Percentiles rank a stretch among this genome's conserved stretches.
phyloP scores from a whole-genome alignment of 257 asterid genomes.

The Primulina tabacum region DNA sequence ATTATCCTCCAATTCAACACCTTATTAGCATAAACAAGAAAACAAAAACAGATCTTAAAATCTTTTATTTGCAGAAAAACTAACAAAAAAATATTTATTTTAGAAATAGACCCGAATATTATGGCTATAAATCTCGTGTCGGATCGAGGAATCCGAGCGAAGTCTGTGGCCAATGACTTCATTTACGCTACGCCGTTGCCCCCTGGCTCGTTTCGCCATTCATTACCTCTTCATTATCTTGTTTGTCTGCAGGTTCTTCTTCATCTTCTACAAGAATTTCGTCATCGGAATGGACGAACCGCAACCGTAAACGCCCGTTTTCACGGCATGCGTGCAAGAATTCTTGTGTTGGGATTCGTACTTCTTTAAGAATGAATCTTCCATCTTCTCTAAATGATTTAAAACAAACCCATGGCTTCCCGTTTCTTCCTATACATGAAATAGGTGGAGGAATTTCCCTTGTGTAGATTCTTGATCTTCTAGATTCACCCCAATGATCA shows the following conservation, averaged over 20 bases:
- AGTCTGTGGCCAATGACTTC: not conserved
- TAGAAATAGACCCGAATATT: slow-evolving; percentile 6
- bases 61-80: slow-evolving; percentile 20
- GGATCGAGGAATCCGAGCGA: not conserved
- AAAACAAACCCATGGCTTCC: slow-evolving; percentile 67
- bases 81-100: slow-evolving; percentile 19
- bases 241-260: slow-evolving; percentile 8
- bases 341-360: slow-evolving; percentile 70
- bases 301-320: slow-evolving; percentile 70
- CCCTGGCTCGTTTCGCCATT: slow-evolving; percentile 13
- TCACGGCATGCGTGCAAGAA: slow-evolving; percentile 71
- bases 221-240: slow-evolving; percentile 15
- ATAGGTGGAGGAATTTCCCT: slow-evolving; percentile 77
- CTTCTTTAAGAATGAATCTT: slow-evolving; percentile 65
- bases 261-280: slow-evolving; percentile 41
- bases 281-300: slow-evolving; percentile 55
- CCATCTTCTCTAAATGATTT: slow-evolving; percentile 66
- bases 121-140: not conserved
- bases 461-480: slow-evolving; percentile 35
- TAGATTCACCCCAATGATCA: slow-evolving; percentile 27
- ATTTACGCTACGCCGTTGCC: not conserved
- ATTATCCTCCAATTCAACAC: slow-evolving; percentile 6
- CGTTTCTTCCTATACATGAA: slow-evolving; percentile 68
- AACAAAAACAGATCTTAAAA: slow-evolving; percentile 4
- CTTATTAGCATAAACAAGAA: slow-evolving; percentile 25